Evolutionary conservation across 805 yeast genomes (phyloP), one percentile per base, ranked within the genome.

Genomic region (Cyberlindnera maritima): DNA sequence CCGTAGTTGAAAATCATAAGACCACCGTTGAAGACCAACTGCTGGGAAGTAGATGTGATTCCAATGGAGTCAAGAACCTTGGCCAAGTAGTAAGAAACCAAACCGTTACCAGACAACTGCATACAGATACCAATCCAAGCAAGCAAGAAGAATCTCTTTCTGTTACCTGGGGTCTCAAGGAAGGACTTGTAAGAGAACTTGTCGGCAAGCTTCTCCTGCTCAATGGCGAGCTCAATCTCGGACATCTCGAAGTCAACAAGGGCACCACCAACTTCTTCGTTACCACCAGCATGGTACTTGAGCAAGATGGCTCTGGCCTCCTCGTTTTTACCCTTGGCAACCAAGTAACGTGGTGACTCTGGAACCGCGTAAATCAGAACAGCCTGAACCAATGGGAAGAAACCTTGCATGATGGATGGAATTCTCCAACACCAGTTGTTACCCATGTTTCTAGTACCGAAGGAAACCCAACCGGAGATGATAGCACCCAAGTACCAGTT

Each of bases 401-500:
- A 57, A 37, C 74, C 78, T 62, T 80, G 85, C 36, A 79, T 49
- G 42, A 69, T 69, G 12, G 80, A 68, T 34, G 85, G 84, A 45
- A 79, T 65, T 63, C 79, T 75, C 83, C 83, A 79, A 23, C 72
- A 64, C 69, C 72, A 71, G 33, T 64, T 57, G 38, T 55, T 38
- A 20, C 46, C 43, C 33, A 61, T 31, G 44, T 52, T 53, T 50
- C 63, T 61, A 15, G 78, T 67, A 57, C 80, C 82, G 52, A 66
- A 76, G 3, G 79, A 67, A 41, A 71, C 69, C 76, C 79, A 73
- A 23, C 79, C 76, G 8, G 81, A 77, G 39, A 77, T 59, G 46
- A 76, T 58, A n/a, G 80, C 79, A 39, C 83, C 83, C 33, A 75
- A 55, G 54, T 74, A 76, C 81, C 80, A 76, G 50, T 72, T 70